Evolutionary conservation across 2,329 filamentous ascomycete species (phyloP).

Genomic region (Ophiosphaerella herpotricha): DNA sequence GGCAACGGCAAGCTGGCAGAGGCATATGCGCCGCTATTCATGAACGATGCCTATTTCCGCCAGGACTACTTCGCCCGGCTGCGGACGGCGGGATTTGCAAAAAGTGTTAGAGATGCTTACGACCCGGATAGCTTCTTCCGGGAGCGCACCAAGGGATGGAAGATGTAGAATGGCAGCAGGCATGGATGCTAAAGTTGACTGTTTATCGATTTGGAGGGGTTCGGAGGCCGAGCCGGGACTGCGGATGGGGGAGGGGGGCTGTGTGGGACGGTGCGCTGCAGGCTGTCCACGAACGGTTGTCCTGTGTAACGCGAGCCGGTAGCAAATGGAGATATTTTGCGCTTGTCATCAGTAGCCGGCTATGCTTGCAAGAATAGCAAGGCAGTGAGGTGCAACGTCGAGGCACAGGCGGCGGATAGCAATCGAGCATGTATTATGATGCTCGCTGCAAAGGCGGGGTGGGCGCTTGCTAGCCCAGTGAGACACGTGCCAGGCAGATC

Average conservation of each 20-base stretch:
- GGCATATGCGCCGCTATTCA: conserved; percentile 51
- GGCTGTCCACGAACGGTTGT: conserved; percentile 10
- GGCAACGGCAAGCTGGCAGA: conserved; percentile 44
- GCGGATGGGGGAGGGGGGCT: conserved; percentile 13
- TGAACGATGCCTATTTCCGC: conserved; percentile 52
- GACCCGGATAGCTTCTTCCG: conserved; percentile 50
- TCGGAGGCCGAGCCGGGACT: conserved; percentile 27
- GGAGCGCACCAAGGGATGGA: conserved; percentile 48
- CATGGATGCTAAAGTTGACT: conserved; percentile 7
- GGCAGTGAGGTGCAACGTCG: too few species aligned
- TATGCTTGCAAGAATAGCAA: background rate
- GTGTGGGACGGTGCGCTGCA: conserved; percentile 13
- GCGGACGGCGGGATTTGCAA: conserved; percentile 36
- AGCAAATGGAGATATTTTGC: conserved; percentile 2
- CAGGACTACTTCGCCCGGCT: conserved; percentile 53
- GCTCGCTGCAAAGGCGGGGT: background rate
- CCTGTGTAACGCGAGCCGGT: conserved; percentile 8
- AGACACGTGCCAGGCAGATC: too few species aligned
- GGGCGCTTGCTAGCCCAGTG: conserved; percentile 18
- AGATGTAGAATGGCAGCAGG: conserved; percentile 23
- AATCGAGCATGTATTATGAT: too few species aligned
- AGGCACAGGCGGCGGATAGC: too few species aligned
- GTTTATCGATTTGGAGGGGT: conserved; percentile 19
- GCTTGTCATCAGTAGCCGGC: conserved; percentile 9
- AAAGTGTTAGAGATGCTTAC: conserved; percentile 41